Conservation (phyloP, 495 filamentous ascomycete genomes). For the Trichoderma asperelloides region DNA sequence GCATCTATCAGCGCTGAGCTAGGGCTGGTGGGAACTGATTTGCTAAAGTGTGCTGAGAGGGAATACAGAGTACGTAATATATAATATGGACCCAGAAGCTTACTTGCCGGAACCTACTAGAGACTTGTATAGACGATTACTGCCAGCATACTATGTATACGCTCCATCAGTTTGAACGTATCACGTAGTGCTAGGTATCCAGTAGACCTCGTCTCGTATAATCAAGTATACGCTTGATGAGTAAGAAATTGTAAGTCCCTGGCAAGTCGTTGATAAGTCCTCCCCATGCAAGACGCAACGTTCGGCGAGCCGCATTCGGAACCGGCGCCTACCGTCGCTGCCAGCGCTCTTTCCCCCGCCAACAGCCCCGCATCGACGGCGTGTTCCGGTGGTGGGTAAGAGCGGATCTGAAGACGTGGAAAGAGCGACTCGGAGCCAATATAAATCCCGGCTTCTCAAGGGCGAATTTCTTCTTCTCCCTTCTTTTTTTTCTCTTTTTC, state of each 20-base stretch:
- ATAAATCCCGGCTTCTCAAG: neutral
- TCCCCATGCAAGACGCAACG: neutral
- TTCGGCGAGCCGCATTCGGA: neutral
- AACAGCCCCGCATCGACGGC: neutral
- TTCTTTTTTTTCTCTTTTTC: neutral
- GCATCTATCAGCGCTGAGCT: no score
- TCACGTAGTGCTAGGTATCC: no score
- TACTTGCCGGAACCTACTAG: no score
- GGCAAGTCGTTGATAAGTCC: no score
- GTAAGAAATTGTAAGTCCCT: no score
- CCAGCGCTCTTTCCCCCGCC: neutral
- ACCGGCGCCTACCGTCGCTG: neutral
- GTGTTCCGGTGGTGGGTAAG: slow-evolving; percentile 3
- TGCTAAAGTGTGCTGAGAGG: neutral
- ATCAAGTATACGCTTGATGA: no score
- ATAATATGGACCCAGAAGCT: neutral
- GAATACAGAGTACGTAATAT: neutral
- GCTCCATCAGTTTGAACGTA: no score
- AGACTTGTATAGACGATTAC: neutral
- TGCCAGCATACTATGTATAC: no score
- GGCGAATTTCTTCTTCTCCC: neutral
- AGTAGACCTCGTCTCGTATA: no score
- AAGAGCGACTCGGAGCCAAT: neutral
- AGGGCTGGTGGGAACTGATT: neutral
- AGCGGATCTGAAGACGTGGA: neutral